Evolutionary conservation across 2,329 filamentous ascomycete genomes (phyloP).

Genomic region (Chaetomium sp.): DNA sequence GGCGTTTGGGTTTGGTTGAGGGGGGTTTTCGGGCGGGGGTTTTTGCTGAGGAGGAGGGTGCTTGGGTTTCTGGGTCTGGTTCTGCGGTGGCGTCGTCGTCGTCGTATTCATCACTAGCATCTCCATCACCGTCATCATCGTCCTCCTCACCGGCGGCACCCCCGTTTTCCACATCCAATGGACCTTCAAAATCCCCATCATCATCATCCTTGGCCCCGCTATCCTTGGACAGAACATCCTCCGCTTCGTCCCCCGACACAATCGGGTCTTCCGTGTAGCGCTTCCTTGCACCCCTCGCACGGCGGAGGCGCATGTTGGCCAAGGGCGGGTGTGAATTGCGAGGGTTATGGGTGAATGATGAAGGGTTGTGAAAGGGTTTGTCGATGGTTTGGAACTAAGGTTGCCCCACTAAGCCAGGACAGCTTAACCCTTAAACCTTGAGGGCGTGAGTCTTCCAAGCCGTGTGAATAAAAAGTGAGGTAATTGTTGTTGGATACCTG

Average conservation of each 20-base stretch:
- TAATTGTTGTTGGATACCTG: no score
- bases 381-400: neutral
- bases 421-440: no score
- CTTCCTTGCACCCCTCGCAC: constrained; percentile 18
- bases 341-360: neutral
- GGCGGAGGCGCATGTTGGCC: constrained; percentile 15
- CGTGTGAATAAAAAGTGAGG: no score
- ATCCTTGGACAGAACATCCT: constrained; percentile 11
- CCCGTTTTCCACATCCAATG: constrained; percentile 15
- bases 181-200: no score
- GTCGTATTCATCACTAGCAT: constrained; percentile 14
- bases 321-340: neutral
- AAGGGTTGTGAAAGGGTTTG: neutral
- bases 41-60: no score
- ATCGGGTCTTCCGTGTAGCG: constrained; percentile 19
- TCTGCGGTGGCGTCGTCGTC: constrained; percentile 1
- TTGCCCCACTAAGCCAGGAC: no score
- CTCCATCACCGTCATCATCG: constrained; percentile 14
- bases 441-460: no score
- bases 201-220: constrained; percentile 17
- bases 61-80: no score
- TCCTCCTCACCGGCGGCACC: constrained; percentile 11
- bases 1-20: no score
- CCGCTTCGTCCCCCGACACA: constrained; percentile 18
- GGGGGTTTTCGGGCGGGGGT: no score